Percentiles rank a stretch among this genome's conserved stretches.
Conservation (phyloP, 441 rosid genomes). For the Erodium chrysanthum region DNA sequence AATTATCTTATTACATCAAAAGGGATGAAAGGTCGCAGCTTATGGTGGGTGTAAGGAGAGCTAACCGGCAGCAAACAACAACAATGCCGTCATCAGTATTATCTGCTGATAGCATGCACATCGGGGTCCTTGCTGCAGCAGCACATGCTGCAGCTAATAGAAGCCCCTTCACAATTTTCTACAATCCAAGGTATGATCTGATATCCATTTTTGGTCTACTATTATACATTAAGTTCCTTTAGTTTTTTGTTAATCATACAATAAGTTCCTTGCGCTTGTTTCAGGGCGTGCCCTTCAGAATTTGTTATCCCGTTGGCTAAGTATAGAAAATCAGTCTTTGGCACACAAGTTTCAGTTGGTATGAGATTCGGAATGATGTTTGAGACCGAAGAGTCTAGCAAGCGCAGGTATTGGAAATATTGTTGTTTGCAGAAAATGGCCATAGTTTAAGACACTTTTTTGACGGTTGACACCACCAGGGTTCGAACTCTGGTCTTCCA, state of each 20-base stretch:
- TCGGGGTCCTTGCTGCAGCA: conserved; percentile 93
- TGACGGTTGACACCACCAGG: too few relatives aligned
- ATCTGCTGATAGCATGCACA: conserved; percentile 96
- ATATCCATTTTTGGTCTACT: neutral
- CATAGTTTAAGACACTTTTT: neutral
- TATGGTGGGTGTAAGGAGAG: conserved; percentile 76
- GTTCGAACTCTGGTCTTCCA: too few relatives aligned
- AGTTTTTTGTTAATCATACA: neutral
- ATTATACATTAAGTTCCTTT: neutral
- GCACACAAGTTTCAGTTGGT: conserved; percentile 67
- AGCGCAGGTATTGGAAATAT: conserved; percentile 40
- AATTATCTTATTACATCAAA: too few relatives aligned
- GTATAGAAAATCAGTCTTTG: conserved; percentile 63
- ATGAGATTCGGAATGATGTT: conserved; percentile 97
- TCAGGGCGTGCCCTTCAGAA: conserved; percentile 85
- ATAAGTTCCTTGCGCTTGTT: neutral
- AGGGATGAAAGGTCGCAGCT: conserved; percentile 91
- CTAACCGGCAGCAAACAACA: conserved; percentile 79
- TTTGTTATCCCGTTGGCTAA: conserved; percentile 94
- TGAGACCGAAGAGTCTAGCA: conserved; percentile 94
- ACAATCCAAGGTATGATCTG: conserved; percentile 59
- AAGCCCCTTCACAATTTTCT: conserved; percentile 83
- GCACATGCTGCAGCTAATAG: conserved; percentile 95
- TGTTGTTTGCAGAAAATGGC: neutral
- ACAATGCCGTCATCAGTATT: conserved; percentile 83